Percentiles rank a stretch among this genome's conserved stretches.
Evolutionary conservation across 2,329 filamentous ascomycete genomes (phyloP).

Genomic region (Thelonectria olida): DNA sequence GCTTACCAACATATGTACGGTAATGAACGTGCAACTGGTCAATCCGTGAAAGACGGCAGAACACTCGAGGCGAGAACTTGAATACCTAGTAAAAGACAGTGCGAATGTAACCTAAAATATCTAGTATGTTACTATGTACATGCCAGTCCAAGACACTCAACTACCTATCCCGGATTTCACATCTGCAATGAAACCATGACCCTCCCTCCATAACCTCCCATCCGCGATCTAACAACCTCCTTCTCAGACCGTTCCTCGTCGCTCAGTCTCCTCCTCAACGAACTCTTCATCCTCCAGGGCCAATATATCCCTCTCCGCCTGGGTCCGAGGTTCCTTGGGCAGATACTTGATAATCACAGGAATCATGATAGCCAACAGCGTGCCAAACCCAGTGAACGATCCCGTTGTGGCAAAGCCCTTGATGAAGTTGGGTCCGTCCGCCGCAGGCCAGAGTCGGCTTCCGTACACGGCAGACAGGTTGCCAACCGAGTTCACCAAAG

Average conservation of each 20-base stretch:
- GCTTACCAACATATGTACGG: too few relatives aligned
- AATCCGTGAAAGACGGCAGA: too few relatives aligned
- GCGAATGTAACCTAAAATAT: too few relatives aligned
- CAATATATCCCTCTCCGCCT: slow-evolving; percentile 10
- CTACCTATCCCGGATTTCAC: too few relatives aligned
- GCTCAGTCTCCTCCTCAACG: not conserved
- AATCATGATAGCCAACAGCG: slow-evolving; percentile 34
- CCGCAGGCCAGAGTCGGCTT: slow-evolving; percentile 42
- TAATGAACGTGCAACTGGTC: too few relatives aligned
- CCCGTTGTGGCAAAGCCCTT: slow-evolving; percentile 43
- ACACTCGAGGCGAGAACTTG: too few relatives aligned
- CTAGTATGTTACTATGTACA: too few relatives aligned
- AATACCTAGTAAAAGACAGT: too few relatives aligned
- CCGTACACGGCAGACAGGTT: slow-evolving; percentile 45
- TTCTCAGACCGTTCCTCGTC: not conserved
- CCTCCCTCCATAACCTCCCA: too few relatives aligned
- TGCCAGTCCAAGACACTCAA: too few relatives aligned
- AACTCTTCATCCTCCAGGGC: not conserved
- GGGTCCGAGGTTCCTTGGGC: slow-evolving; percentile 2
- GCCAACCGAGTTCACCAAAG: slow-evolving; percentile 44
- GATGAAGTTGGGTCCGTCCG: slow-evolving; percentile 36
- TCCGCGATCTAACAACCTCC: too few relatives aligned
- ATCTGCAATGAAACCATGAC: too few relatives aligned
- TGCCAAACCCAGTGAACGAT: slow-evolving; percentile 37
- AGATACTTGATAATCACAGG: slow-evolving; percentile 30